Evolutionary conservation across 441 rosid species (phyloP), one percentile per base, ranked within the genome.

Genomic region (Sinapis alba): DNA sequence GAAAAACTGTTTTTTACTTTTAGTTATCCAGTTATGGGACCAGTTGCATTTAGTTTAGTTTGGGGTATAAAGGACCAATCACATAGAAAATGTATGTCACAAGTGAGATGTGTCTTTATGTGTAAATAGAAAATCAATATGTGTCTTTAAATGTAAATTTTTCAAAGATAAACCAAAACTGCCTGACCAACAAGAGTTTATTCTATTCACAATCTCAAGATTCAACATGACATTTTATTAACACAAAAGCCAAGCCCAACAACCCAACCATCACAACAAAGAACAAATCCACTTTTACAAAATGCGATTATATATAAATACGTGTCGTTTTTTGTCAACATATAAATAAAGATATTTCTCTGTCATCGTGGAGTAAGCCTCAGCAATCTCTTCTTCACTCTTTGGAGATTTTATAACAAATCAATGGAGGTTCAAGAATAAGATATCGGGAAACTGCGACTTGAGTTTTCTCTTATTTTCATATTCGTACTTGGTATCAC

Each of bases 401-500:
- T 70, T 12, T 34, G 18, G 62, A 32, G 28, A 24, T 41, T 23
- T 12, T 57, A 36, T 54, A 60, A 9, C 27, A 59, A 13, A 65
- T 58, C 68, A 71, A 77, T 77, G 80, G 72, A 72, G 50, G 69
- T 41, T 68, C 78, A 59, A 66, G 78, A 72, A 59, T 68, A 71
- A 27, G 7, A 34, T 20, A 71, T 7, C 23, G 2, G 32, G 2
- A 68, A 72, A 10, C 11, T 41, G 41, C 65, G 15, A 27, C 38
- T 15, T n/a, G n/a, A 5, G 0, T 62, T 54, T 11, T 68, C 61
- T 51, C 26, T 81, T 43, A 62, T 78, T 75, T 76, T 70, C 13
- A 19, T 71, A 36, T 43, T 84, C 76, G 19, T 82, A 69, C 83
- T 94, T 2, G 86, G 85, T 65, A 34, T 87, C 1, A 62, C 78